A percentile compares a stretch with the other conserved stretches of the same genome.
These are phyloP conservation scores for Fraxinus cuspidata DNA, from an alignment of 257 asterid genomes.

Conservation along the genomic window DNA sequence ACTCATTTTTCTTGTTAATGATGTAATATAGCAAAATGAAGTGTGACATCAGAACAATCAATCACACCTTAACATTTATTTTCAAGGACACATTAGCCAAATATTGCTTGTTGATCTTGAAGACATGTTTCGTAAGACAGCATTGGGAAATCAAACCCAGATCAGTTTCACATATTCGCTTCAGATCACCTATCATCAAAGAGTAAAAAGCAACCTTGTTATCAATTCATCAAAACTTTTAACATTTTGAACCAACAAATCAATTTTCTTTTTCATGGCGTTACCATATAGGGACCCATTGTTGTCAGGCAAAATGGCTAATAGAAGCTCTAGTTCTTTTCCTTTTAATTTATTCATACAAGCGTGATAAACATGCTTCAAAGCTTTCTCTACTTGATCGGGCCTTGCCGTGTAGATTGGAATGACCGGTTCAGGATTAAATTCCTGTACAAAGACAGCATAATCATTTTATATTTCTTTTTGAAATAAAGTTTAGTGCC, in stretches of 20 bases:
- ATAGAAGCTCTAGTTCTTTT: conserved; percentile 84
- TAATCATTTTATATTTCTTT: conserved; percentile 6
- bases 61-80: conserved; percentile 84
- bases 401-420: conserved; percentile 85
- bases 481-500: not conserved
- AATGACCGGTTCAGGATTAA: conserved; percentile 80
- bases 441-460: conserved; percentile 52
- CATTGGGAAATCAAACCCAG: conserved; percentile 94
- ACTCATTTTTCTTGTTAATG: no score
- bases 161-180: conserved; percentile 97
- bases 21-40: not conserved
- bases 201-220: not conserved
- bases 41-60: not conserved
- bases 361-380: conserved; percentile 82
- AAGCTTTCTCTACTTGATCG: conserved; percentile 94
- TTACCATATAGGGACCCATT: conserved; percentile 92
- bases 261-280: not conserved
- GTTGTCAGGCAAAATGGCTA: conserved; percentile 93
- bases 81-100: conserved; percentile 97
- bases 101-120: conserved; percentile 95
- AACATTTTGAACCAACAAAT: not conserved
- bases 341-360: conserved; percentile 82
- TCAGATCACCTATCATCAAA: conserved; percentile 68
- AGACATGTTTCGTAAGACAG: conserved; percentile 93
- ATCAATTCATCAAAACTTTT: not conserved